phyloP scores from a whole-genome alignment of 345 rosid genomes.

The Cardamine occulta region DNA sequence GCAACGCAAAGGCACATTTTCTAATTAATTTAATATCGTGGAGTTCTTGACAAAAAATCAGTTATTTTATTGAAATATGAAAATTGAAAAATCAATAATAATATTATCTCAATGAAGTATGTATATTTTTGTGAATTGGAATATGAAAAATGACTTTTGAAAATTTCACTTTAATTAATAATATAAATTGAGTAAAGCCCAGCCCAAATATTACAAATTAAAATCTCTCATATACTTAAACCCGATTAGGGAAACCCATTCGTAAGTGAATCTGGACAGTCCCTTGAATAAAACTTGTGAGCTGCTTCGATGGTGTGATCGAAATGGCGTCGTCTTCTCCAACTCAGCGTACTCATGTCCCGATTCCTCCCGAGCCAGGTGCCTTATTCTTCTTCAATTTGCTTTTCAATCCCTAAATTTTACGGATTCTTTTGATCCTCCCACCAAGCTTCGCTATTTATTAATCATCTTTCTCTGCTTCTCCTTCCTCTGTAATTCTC shows the following conservation, averaged over 20 bases:
- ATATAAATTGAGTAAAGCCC: not conserved
- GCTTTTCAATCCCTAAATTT: not conserved
- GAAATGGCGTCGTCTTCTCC: conserved; percentile 69
- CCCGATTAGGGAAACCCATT: conserved; percentile 18
- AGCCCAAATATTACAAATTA: not conserved
- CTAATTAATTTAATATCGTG: too few relatives aligned
- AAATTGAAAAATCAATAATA: too few relatives aligned
- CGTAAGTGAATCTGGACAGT: conserved; percentile 20
- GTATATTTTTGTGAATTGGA: too few relatives aligned
- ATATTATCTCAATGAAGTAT: too few relatives aligned
- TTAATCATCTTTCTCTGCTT: not conserved
- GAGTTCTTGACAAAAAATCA: too few relatives aligned
- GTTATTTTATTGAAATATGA: too few relatives aligned
- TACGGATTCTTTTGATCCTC: conserved; percentile 6
- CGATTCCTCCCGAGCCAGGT: conserved; percentile 58
- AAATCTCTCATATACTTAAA: not conserved
- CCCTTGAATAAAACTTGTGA: conserved; percentile 7
- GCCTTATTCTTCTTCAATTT: conserved; percentile 5
- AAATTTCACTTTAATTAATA: too few relatives aligned
- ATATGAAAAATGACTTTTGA: too few relatives aligned
- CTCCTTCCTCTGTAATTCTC: not conserved
- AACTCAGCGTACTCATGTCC: conserved; percentile 56
- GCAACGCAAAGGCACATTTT: too few relatives aligned
- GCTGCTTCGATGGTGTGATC: conserved; percentile 34
- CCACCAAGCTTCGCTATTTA: conserved; percentile 2